Base-by-base conservation (phyloP, 305 asterid genomes). In the Petunia hybrid region DNA sequence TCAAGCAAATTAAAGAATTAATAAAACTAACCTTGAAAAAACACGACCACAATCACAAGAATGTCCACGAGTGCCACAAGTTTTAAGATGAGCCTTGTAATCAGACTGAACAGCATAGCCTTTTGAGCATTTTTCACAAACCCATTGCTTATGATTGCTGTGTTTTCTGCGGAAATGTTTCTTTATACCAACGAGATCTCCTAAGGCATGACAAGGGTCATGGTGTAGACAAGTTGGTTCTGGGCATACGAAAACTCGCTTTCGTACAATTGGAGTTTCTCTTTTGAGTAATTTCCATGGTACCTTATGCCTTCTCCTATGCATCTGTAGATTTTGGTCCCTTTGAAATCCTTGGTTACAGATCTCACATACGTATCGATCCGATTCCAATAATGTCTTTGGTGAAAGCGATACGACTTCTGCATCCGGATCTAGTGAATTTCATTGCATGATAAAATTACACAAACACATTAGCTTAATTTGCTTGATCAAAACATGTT, bases 271-370 rank as follows among this genome's bases (percentile, higher is more conserved):
- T 14, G 91, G 89, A 0, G 86, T 86, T 51, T 94, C 98, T 7
- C 98, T 82, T 87, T 94, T 94, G 36, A 93, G 89, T 48, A 94
- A 55, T 86, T 94, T 94, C 98, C 98, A 94, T 40, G 98, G 98
- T 35, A 94, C 98, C 75, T 94, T 95, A 62, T 91, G 99, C 61
- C 98, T 31, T 0, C 98, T 85, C 64, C 98, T 80, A 73, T 95
- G 99, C 99, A 95, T 95, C 94, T 95, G 98, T 66, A 95, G 82
- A 80, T 95, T 95, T 88, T 95, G 99, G 80, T 95, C 99, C 1
- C 98, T 91, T 78, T 93, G 98, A 80, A 95, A 95, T 39, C 98
- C 98, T 70, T 92, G 97, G 84, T 88, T 92, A 89, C 98, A 95
- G 94, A 95, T 95, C 98, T 95, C 99, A 45, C 99, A 95, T 14